These are phyloP conservation scores for Pleurozium schreberi DNA, from an alignment of 225 moss, liverwort and hornwort species.

Conservation along the genomic window DNA sequence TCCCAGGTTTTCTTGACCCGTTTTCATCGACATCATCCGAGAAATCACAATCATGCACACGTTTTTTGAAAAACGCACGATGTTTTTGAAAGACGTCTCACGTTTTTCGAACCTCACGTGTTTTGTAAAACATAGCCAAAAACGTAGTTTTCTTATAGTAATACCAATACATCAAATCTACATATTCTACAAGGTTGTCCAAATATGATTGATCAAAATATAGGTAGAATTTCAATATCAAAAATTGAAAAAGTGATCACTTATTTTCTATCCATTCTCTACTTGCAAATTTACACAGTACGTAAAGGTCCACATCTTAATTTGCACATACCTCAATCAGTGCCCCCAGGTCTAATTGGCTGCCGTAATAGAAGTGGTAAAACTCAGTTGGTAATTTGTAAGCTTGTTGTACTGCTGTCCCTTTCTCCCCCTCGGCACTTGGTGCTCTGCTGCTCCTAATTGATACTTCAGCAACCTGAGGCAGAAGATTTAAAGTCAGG, in stretches of 20 bases:
- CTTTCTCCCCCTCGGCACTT: constrained; percentile 20
- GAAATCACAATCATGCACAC: too few species aligned
- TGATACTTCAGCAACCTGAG: constrained; percentile 19
- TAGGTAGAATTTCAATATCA: too few species aligned
- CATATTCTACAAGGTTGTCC: neutral
- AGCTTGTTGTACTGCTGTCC: constrained; percentile 13
- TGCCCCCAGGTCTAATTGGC: constrained; percentile 70
- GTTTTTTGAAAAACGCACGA: too few species aligned
- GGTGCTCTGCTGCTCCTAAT: neutral
- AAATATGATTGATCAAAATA: neutral
- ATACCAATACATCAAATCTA: neutral
- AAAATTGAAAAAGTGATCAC: too few species aligned
- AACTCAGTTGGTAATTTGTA: constrained; percentile 76
- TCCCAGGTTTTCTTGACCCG: too few species aligned
- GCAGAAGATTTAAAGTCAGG: neutral
- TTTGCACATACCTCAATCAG: constrained; percentile 61
- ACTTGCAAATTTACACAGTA: too few species aligned
- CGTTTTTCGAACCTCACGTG: too few species aligned
- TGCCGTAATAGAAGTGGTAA: constrained; percentile 77
- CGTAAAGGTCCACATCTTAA: neutral
- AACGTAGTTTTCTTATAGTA: too few species aligned
- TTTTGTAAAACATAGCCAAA: too few species aligned
- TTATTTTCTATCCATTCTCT: too few species aligned
- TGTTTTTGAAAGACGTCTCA: too few species aligned
- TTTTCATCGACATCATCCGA: too few species aligned